These are phyloP conservation scores for Lactarius hengduanensis DNA, from an alignment of 768 basidiomycete species.

Conservation along the genomic window DNA sequence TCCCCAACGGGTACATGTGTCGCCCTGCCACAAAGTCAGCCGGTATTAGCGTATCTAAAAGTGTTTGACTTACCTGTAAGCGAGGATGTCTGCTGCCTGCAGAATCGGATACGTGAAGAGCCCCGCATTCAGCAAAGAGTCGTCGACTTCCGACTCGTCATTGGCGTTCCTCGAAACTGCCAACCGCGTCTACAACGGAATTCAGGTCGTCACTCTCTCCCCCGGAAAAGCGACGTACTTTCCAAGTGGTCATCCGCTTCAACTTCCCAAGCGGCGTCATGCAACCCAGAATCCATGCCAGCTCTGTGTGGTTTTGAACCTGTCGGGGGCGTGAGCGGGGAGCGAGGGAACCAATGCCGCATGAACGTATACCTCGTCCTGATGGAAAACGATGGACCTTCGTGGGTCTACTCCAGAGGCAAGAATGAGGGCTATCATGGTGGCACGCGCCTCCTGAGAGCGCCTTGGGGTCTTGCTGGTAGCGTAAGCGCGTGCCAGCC, in stretches of 20 bases:
- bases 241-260: constrained; percentile 95
- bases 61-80: constrained; percentile 62
- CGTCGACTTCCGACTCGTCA: constrained; percentile 75
- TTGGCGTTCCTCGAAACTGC: constrained; percentile 72
- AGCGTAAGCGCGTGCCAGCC: constrained; percentile 95
- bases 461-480: constrained; percentile 72
- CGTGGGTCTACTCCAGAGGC: constrained; percentile 84
- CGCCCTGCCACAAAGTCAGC: constrained; percentile 46
- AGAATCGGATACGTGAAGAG: constrained; percentile 91
- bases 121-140: constrained; percentile 78
- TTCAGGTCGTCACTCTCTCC: background rate
- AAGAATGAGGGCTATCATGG: constrained; percentile 80
- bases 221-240: constrained; percentile 48
- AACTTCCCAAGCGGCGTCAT: constrained; percentile 80
- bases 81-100: constrained; percentile 89
- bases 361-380: constrained; percentile 67
- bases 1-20: constrained; percentile 97
- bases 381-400: constrained; percentile 75
- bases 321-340: constrained; percentile 33
- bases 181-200: constrained; percentile 59
- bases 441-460: constrained; percentile 61
- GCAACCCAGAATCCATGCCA: constrained; percentile 89
- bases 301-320: constrained; percentile 82
- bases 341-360: background rate
- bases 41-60: background rate